Conservation (phyloP, 2,329 filamentous ascomycete genomes). For the Endocalyx cinctus region DNA sequence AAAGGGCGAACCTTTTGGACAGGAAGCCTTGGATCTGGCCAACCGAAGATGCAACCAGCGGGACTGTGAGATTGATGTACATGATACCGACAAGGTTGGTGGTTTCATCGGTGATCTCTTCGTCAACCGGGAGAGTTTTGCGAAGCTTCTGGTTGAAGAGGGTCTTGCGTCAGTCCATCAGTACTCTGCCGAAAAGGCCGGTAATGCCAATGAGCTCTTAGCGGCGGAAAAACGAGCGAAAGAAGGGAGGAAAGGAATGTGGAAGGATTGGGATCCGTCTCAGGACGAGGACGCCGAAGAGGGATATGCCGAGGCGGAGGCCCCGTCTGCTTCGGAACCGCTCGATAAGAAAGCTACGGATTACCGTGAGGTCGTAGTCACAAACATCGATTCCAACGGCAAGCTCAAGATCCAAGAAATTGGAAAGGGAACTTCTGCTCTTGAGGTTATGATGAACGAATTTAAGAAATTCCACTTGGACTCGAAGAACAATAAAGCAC, state of each 20-base stretch:
- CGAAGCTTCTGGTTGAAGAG: slow-evolving; percentile 89
- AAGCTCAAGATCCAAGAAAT: slow-evolving; percentile 89
- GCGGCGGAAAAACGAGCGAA: slow-evolving; percentile 87
- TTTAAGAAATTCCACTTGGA: slow-evolving; percentile 90
- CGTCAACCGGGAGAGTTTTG: slow-evolving; percentile 92
- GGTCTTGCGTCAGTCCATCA: slow-evolving; percentile 87
- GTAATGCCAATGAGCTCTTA: slow-evolving; percentile 81
- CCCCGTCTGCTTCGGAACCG: slow-evolving; percentile 47
- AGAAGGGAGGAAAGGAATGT: slow-evolving; percentile 79
- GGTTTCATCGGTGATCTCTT: slow-evolving; percentile 96
- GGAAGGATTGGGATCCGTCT: slow-evolving; percentile 91
- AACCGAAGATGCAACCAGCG: slow-evolving; percentile 86
- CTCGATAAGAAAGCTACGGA: slow-evolving; percentile 67
- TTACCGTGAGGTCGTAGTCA: slow-evolving; percentile 91
- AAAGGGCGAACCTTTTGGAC: slow-evolving; percentile 85
- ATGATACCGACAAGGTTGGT: slow-evolving; percentile 92
- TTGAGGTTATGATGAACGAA: slow-evolving; percentile 83
- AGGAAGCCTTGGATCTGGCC: slow-evolving; percentile 90
- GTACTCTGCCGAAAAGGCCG: slow-evolving; percentile 93
- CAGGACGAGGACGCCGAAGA: slow-evolving; percentile 66
- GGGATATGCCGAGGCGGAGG: slow-evolving; percentile 45
- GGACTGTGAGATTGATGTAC: slow-evolving; percentile 92
- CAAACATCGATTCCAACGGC: slow-evolving; percentile 77
- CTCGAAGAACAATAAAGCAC: slow-evolving; percentile 69
- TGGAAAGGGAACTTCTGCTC: slow-evolving; percentile 75